Percentiles rank a stretch among this genome's conserved stretches.
Conservation (phyloP, 108 stramenopile species). For the Nitzschia sp. region DNA sequence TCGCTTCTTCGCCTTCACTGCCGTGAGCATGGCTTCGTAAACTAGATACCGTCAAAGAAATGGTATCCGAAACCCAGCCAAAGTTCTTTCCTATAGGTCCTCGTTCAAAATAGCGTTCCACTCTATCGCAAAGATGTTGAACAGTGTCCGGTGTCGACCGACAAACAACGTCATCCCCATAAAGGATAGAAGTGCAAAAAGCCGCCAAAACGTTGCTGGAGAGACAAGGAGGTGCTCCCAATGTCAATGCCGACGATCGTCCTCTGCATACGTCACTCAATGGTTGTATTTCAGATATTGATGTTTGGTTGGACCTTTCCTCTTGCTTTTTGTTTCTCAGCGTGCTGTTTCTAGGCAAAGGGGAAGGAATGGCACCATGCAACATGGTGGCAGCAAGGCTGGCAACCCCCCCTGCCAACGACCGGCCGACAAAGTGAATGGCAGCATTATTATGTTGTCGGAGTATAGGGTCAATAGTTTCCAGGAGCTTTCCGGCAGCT, state of each 20-base stretch:
- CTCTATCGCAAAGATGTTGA: slow-evolving; percentile 53
- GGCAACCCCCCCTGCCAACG: slow-evolving; percentile 72
- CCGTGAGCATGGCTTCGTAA: slow-evolving; percentile 67
- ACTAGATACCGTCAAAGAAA: slow-evolving; percentile 65
- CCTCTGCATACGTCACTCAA: slow-evolving; percentile 54
- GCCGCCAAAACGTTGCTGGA: slow-evolving; percentile 67
- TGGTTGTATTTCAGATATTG: slow-evolving; percentile 9
- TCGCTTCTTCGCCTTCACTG: slow-evolving; percentile 62
- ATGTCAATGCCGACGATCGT: slow-evolving; percentile 61
- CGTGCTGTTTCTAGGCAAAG: slow-evolving; percentile 16
- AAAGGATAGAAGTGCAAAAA: slow-evolving; percentile 69
- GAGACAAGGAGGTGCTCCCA: slow-evolving; percentile 78
- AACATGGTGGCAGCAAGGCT: slow-evolving; percentile 69
- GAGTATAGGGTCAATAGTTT: slow-evolving; percentile 34
- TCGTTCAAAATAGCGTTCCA: slow-evolving; percentile 43
- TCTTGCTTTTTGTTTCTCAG: slow-evolving; percentile 3
- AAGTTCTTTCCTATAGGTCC: slow-evolving; percentile 47
- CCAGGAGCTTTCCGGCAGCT: slow-evolving; percentile 53
- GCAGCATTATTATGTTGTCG: slow-evolving; percentile 44
- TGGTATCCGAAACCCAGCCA: slow-evolving; percentile 72
- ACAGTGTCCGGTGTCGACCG: slow-evolving; percentile 58
- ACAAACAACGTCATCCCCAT: slow-evolving; percentile 81
- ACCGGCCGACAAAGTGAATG: slow-evolving; percentile 81
- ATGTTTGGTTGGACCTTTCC: slow-evolving; percentile 5
- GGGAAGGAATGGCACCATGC: slow-evolving; percentile 69